Evolutionary conservation across 768 basidiomycete genomes (phyloP), one percentile per base, ranked within the genome.

Genomic region (Leccinum disarticulatum): DNA sequence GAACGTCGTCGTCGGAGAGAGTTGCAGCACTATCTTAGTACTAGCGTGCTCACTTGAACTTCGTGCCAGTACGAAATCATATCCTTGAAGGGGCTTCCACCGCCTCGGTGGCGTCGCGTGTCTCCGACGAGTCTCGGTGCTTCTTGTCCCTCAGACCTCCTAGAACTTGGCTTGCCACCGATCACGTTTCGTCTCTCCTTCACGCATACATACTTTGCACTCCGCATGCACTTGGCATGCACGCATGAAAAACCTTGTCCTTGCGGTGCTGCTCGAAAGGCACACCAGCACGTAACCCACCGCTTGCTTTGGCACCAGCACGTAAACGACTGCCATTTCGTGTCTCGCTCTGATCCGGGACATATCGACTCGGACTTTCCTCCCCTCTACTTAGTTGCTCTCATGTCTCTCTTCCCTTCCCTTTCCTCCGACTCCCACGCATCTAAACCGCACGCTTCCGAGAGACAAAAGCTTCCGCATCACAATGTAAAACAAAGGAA

Each of bases 241-340:
- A 36, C n/a, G 43, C 51, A 17, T 19, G 52, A 55, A 47, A 70
- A 70, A 71, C 65, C 65, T 69, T 70, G 65, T 67, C 69, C 70
- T 71, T 71, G 69, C 68, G 55, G 69, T 70, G 70, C 68, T 63
- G 43, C 10, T 43, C n/a, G 54, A 61, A 36, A 70, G 64, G 66
- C 55, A 70, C 69, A 53, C 56, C 52, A 33, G 36, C 30, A 46
- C 66, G 47, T 62, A 62, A 65, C 66, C 6, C 19, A 46, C 19
- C 43, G 10, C n/a, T 43, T 43, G 10, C 43, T 11, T 19, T 19
- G 43, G n/a, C 43, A 46, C 19, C 1, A 46, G 19, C 19, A 46
- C 19, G 43, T 46, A 46, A 46, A 19, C 43, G 43, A 46, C 43
- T 46, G 43, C 43, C 43, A 25, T 61, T 51, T 61, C 56, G 36